Evolutionary conservation across 495 filamentous ascomycete species (phyloP).

Genomic region (Patellaria atrata): DNA sequence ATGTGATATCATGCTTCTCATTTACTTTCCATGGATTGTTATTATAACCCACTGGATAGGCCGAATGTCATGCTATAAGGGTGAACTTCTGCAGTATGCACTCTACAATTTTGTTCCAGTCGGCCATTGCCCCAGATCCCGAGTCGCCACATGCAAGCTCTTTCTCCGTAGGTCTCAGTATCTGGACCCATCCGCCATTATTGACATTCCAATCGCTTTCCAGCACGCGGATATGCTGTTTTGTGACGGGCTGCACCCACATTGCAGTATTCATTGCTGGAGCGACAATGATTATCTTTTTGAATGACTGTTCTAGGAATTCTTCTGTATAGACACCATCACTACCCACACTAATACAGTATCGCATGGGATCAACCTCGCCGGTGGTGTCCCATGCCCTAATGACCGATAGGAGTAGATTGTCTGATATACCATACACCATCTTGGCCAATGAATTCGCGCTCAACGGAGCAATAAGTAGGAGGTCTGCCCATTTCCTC

Average conservation of each 20-base stretch:
- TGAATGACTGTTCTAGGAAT: conserved; percentile 10
- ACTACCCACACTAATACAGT: background rate
- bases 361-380: conserved; percentile 33
- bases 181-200: conserved; percentile 54
- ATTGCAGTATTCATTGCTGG: conserved; percentile 82
- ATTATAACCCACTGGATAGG: too few relatives aligned
- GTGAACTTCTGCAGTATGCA: conserved; percentile 38
- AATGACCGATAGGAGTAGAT: conserved; percentile 56
- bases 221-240: conserved; percentile 50
- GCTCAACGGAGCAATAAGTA: conserved; percentile 64
- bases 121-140: conserved; percentile 62
- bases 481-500: conserved; percentile 62
- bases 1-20: too few relatives aligned
- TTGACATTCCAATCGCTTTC: conserved; percentile 56
- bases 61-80: too few relatives aligned
- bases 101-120: conserved; percentile 58
- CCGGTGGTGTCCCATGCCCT: conserved; percentile 77
- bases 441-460: conserved; percentile 78
- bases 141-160: conserved; percentile 69
- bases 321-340: conserved; percentile 1
- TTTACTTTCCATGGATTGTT: too few relatives aligned
- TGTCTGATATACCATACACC: conserved; percentile 48
- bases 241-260: conserved; percentile 75
- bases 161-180: conserved; percentile 57
- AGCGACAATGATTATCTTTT: conserved; percentile 48